Evolutionary conservation across 2,329 filamentous ascomycete species (phyloP).

Genomic region (Claviceps purpurea): DNA sequence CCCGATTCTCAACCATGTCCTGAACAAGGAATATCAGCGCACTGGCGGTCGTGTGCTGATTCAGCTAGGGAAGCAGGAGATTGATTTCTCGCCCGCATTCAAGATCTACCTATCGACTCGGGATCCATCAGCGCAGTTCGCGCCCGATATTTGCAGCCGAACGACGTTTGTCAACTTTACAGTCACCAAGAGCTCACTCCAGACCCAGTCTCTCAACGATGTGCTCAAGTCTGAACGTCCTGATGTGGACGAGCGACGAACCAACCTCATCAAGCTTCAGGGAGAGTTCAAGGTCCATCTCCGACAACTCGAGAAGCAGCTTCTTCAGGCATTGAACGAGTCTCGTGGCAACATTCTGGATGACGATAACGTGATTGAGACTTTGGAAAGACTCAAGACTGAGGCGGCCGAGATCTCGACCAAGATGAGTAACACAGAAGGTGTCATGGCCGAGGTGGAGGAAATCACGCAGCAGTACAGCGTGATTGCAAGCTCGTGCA

Average conservation of each 20-base stretch:
- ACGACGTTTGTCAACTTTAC: constrained; percentile 99
- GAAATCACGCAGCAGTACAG: constrained; percentile 91
- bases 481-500: constrained; percentile 86
- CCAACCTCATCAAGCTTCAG: constrained; percentile 96
- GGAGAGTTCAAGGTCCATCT: constrained; percentile 99
- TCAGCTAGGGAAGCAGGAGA: constrained; percentile 95
- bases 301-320: constrained; percentile 82
- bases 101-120: constrained; percentile 89
- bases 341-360: constrained; percentile 96
- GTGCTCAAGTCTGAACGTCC: constrained; percentile 95
- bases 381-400: constrained; percentile 92
- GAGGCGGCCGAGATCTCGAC: constrained; percentile 90
- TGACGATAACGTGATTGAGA: constrained; percentile 96
- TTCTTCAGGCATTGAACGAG: constrained; percentile 91
- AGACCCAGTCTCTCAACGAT: constrained; percentile 94
- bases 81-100: constrained; percentile 96
- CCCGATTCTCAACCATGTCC: constrained; percentile 91
- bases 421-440: constrained; percentile 94
- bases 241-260: constrained; percentile 89
- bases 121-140: constrained; percentile 89
- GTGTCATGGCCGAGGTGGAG: constrained; percentile 96
- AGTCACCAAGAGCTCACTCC: constrained; percentile 94
- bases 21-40: constrained; percentile 99
- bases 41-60: constrained; percentile 96
- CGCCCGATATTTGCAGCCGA: constrained; percentile 93